Evolutionary conservation across 306 rosid species (phyloP), one percentile per base, ranked within the genome.

Genomic region (Cicer chorassanicum): DNA sequence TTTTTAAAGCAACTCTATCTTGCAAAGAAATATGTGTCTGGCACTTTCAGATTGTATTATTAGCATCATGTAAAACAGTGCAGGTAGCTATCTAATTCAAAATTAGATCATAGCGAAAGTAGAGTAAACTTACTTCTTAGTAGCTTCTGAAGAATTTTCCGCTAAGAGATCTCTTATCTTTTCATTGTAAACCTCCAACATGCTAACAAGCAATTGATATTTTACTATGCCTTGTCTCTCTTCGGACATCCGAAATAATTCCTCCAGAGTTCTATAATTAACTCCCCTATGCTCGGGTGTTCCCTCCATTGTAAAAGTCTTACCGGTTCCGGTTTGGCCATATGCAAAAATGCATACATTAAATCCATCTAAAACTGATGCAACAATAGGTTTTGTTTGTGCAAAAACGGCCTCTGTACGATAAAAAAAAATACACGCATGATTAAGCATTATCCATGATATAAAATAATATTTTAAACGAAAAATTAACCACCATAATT

Each of bases 281-380:
- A 93, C 98, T 81, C 98, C 98, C 78, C 97, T 88, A 7, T 84
- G 78, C 65, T 91, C 93, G 9, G 84, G 84, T 39, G 92, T 89
- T 77, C 98, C 98, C 76, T 93, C 98, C 98, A 93, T 93, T 0
- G 98, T 93, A 79, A 88, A 93, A 8, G 98, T 93, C 82, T 93
- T 93, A 6, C 98, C 97, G 2, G 98, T 91, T 59, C 98, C 98
- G 14, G 98, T 93, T 89, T 93, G 98, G 1, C 97, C 98, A 15
- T 93, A 93, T 7, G 98, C 96, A 84, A 93, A 93, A 51, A 93
- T 91, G 81, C 97, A 91, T 38, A 93, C 97, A 76, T 93, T 93
- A 45, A 74, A 91, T 10, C 98, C 98, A 78, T 93, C 98, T 86
- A 93, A 69, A 38, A 93, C 97, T 5, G 98, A 93, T 71, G 94